These are phyloP conservation scores for Phylloporus sp. DNA, from an alignment of 768 basidiomycete genomes.

Conservation along the genomic window DNA sequence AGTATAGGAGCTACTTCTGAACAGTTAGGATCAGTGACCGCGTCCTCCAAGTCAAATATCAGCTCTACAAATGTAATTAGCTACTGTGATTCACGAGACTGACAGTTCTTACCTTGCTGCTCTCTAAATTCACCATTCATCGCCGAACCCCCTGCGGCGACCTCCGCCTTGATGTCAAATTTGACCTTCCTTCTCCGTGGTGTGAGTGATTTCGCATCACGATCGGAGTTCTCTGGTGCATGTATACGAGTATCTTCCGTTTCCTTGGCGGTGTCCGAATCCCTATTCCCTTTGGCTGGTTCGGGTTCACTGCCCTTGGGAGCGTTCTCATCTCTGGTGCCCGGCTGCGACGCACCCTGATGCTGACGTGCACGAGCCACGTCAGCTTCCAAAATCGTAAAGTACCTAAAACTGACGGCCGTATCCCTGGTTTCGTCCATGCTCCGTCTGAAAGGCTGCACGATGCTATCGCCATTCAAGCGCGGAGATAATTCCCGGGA, in stretches of 20 bases:
- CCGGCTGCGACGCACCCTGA: slow-evolving; percentile 3
- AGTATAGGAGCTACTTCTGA: slow-evolving; percentile 35
- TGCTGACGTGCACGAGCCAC: slow-evolving; percentile 28
- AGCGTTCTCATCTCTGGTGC: slow-evolving; percentile 9
- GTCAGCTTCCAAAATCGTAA: slow-evolving; percentile 42
- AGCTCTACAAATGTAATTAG: slow-evolving; percentile 41
- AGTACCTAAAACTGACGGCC: slow-evolving; percentile 46
- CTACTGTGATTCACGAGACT: not conserved
- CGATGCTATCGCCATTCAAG: slow-evolving; percentile 23
- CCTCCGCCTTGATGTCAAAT: slow-evolving; percentile 63
- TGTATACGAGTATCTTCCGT: slow-evolving; percentile 7
- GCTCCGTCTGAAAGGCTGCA: slow-evolving; percentile 40
- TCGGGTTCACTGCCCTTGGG: slow-evolving; percentile 5
- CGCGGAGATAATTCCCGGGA: slow-evolving; percentile 21
- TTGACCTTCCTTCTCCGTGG: slow-evolving; percentile 63
- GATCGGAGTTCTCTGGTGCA: slow-evolving; percentile 18
- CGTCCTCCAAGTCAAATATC: slow-evolving; percentile 70
- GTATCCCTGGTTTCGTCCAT: slow-evolving; percentile 46
- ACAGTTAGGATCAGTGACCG: slow-evolving; percentile 32
- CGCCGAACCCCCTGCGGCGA: slow-evolving; percentile 40
- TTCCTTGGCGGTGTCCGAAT: slow-evolving; percentile 13
- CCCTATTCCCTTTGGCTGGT: slow-evolving; percentile 7
- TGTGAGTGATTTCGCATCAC: slow-evolving; percentile 24
- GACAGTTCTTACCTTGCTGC: slow-evolving; percentile 43
- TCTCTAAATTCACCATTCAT: slow-evolving; percentile 32